These are phyloP conservation scores for Mrakia gelida DNA, from an alignment of 768 basidiomycete genomes.

Conservation along the genomic window DNA sequence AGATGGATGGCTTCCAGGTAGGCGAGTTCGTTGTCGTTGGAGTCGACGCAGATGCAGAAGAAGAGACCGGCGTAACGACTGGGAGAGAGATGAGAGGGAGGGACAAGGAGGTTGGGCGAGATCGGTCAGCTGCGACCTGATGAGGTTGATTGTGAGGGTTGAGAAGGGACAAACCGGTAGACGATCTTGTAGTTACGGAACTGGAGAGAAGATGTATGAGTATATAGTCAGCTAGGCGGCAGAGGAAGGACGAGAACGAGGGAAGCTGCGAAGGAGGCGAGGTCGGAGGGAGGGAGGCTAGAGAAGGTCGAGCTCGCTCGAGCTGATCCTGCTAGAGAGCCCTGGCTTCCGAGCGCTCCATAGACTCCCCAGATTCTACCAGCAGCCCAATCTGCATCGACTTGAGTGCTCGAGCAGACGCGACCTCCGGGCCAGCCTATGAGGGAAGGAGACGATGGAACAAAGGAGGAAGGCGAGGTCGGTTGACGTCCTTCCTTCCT, in stretches of 20 bases:
- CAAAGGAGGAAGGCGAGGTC: not conserved
- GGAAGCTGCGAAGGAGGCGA: not conserved
- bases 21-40: conserved; percentile 95
- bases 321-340: not conserved
- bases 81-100: not conserved
- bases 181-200: conserved; percentile 98
- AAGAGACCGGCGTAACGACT: conserved; percentile 88
- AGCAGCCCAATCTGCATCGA: not conserved
- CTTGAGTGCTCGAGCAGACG: no score
- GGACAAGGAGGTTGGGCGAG: not conserved
- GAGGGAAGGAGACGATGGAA: not conserved
- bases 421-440: not conserved
- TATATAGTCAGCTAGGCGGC: not conserved
- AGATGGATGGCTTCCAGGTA: conserved; percentile 97
- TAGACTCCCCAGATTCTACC: not conserved
- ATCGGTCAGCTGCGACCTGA: not conserved
- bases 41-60: conserved; percentile 96
- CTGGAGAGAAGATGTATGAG: conserved; percentile 48
- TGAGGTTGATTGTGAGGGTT: not conserved
- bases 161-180: conserved; percentile 55
- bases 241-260: not conserved
- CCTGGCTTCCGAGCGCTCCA: not conserved
- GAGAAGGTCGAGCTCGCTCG: conserved; percentile 1
- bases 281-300: not conserved
- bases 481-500: not conserved